These are phyloP conservation scores for Boletus barrowsii DNA, from an alignment of 768 basidiomycete genomes.

Conservation along the genomic window DNA sequence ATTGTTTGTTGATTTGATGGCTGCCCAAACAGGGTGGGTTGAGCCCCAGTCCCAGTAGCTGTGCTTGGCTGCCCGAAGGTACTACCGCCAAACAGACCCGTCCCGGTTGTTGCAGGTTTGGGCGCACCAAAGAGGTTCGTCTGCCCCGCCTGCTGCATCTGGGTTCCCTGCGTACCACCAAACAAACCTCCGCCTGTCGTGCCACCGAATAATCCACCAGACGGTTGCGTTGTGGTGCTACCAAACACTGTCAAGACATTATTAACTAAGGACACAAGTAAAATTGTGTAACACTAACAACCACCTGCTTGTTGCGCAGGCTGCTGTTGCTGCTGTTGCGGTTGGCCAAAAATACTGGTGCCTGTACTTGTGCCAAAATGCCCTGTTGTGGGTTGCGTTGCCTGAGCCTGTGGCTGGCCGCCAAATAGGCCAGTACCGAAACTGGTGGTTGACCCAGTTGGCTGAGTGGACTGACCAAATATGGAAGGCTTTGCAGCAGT, in stretches of 20 bases:
- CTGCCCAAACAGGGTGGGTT: slow-evolving; percentile 49
- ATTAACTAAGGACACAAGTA: slow-evolving; percentile 7
- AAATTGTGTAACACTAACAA: slow-evolving; percentile 26
- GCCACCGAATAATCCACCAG: slow-evolving; percentile 38
- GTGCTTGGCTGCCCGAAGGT: slow-evolving; percentile 42
- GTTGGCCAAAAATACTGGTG: slow-evolving; percentile 34
- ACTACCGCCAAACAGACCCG: slow-evolving; percentile 51
- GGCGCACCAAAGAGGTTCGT: slow-evolving; percentile 27
- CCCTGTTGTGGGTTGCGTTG: slow-evolving; percentile 22
- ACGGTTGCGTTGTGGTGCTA: slow-evolving; percentile 27
- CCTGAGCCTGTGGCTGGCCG: slow-evolving; percentile 26
- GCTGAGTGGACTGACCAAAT: slow-evolving; percentile 48
- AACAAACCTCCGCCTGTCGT: slow-evolving; percentile 34
- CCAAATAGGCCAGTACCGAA: slow-evolving; percentile 34
- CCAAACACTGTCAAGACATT: slow-evolving; percentile 34
- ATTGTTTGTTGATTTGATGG: slow-evolving; percentile 42
- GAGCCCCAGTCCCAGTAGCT: slow-evolving; percentile 28
- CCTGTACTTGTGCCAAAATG: slow-evolving; percentile 31
- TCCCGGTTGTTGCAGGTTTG: slow-evolving; percentile 33
- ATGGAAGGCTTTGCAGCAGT: slow-evolving; percentile 43
- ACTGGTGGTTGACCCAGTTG: slow-evolving; percentile 32
- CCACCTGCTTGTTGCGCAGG: slow-evolving; percentile 38
- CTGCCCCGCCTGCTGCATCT: slow-evolving; percentile 37
- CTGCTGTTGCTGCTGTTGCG: slow-evolving; percentile 37
- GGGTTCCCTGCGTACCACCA: slow-evolving; percentile 33